phyloP scores from a whole-genome alignment of 768 basidiomycete genomes.

The Lactarius trivialis region DNA sequence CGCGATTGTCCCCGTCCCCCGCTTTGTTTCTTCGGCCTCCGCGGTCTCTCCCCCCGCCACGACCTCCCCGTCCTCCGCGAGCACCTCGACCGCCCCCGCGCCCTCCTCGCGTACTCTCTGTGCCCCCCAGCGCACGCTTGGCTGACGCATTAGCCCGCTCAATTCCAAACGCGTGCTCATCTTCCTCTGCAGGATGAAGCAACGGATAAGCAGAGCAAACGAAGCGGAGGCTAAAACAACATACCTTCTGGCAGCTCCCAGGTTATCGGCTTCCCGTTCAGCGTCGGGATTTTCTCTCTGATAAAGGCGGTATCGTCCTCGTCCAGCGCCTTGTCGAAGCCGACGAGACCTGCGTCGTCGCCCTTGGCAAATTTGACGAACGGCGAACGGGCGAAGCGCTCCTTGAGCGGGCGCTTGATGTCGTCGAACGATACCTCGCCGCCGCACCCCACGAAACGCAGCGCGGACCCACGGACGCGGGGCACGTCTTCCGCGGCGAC shows the following conservation, averaged over 20 bases:
- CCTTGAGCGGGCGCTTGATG: slow-evolving; percentile 48
- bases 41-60: slow-evolving; percentile 31
- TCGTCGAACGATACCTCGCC: slow-evolving; percentile 56
- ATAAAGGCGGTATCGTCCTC: slow-evolving; percentile 70
- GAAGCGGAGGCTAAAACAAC: slow-evolving; percentile 23
- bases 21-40: slow-evolving; percentile 27
- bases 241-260: slow-evolving; percentile 61
- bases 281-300: slow-evolving; percentile 54
- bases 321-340: slow-evolving; percentile 56
- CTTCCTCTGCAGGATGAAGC: slow-evolving; percentile 44
- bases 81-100: slow-evolving; percentile 37
- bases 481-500: slow-evolving; percentile 40
- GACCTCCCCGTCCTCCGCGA: slow-evolving; percentile 29
- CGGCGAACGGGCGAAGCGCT: slow-evolving; percentile 41
- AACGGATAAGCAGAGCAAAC: not conserved
- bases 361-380: slow-evolving; percentile 45
- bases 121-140: slow-evolving; percentile 34
- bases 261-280: slow-evolving; percentile 57
- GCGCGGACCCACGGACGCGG: slow-evolving; percentile 39
- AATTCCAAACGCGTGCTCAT: slow-evolving; percentile 65
- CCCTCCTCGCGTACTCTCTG: slow-evolving; percentile 35
- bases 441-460: slow-evolving; percentile 47
- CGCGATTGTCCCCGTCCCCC: slow-evolving; percentile 22
- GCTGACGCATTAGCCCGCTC: slow-evolving; percentile 70
- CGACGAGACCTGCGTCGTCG: slow-evolving; percentile 41